Evolutionary conservation across 345 rosid species (phyloP), one percentile per base, ranked within the genome.

Genomic region (Psidium guajava): DNA sequence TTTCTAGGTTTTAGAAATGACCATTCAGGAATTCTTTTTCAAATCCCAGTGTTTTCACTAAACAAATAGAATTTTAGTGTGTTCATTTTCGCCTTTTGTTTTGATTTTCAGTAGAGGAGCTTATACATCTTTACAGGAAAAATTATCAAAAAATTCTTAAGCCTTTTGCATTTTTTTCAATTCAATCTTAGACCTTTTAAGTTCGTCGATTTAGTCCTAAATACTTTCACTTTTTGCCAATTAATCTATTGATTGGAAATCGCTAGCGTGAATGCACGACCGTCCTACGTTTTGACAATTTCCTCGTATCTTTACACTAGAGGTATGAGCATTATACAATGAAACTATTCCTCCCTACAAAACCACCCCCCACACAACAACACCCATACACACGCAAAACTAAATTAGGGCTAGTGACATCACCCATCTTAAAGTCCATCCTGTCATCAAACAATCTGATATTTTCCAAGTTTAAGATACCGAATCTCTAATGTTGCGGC

Each of bases 61-160:
- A 36, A 18, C 25, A 36, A 36, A 69, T 0, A 0, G 13, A 20
- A 69, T n/a, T 69, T 21, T 1, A 16, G 24, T 0, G 77, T 32
- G 77, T 69, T 36, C 77, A 69, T 69, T 32, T 64, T 69, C 15
- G 32, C 22, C 32, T 5, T 64, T 8, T 16, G 18, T 64, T 16
- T 64, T 64, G 44, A 18, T 64, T 64, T 64, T 5, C 0, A 2
- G 21, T 64, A 16, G 77, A 40, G 77, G 24, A 32, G 11, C 77
- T 32, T 64, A 7, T 28, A 8, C 36, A 69, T 64, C 5, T 69
- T 32, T 69, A 4, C 77, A n/a, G 51, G 51, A 6, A 49, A 10
- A 49, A 49, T 49, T 49, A 49, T 49, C 51, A 49, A 49, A 49
- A 49, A 49, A 11, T 3, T 49, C 51, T 0, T 49, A 49, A 49